Evolutionary conservation across 163 green algal genomes (phyloP).

Genomic region (Volvox carteri): DNA sequence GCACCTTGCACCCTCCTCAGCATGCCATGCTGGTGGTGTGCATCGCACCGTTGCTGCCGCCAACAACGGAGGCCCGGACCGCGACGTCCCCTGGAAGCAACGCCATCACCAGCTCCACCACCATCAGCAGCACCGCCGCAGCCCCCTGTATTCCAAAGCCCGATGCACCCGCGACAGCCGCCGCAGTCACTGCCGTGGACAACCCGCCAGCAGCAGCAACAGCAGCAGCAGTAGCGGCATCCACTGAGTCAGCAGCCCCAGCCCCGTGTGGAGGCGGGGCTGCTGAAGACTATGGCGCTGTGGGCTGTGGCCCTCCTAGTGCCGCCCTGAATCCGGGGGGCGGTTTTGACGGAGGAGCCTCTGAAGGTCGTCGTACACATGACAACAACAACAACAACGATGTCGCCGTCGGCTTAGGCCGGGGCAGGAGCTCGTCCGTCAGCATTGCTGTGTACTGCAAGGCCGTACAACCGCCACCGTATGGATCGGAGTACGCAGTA

Average conservation of each 20-base stretch:
- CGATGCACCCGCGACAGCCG: neutral
- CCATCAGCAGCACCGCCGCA: neutral
- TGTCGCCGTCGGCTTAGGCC: neutral
- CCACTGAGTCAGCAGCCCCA: no score
- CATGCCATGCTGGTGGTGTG: constrained; percentile 32
- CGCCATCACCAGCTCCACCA: no score
- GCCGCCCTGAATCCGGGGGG: no score
- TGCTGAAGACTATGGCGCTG: no score
- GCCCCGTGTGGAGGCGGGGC: no score
- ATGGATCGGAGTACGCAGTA: constrained; percentile 26
- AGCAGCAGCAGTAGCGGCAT: neutral
- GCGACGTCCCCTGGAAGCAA: no score
- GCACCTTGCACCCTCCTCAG: neutral
- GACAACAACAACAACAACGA: no score
- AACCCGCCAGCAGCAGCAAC: neutral
- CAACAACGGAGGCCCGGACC: neutral
- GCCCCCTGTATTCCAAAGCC: neutral
- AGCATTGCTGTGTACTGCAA: constrained; percentile 41
- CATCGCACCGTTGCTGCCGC: neutral
- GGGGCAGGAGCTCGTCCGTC: neutral
- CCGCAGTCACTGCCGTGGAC: neutral
- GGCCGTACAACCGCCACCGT: constrained; percentile 1
- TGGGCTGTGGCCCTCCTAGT: no score
- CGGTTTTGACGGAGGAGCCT: no score
- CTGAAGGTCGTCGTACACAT: no score